phyloP scores from a whole-genome alignment of 495 filamentous ascomycete species.

The Penicillium coprophilum region DNA sequence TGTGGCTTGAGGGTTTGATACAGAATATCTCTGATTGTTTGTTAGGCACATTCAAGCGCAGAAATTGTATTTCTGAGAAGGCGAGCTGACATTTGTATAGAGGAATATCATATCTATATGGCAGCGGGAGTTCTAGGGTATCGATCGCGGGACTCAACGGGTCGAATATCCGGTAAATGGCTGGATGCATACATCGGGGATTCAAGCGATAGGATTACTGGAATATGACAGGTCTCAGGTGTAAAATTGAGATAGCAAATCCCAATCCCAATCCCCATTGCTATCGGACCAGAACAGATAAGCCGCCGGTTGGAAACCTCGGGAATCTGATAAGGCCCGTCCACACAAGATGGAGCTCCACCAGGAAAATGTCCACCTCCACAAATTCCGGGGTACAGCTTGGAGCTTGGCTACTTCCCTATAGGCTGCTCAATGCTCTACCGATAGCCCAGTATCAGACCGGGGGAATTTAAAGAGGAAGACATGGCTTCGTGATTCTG shows the following conservation, averaged over 20 bases:
- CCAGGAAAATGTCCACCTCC: constrained; percentile 10
- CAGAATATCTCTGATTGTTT: too few species aligned
- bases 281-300: too few species aligned
- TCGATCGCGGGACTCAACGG: neutral
- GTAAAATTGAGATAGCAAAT: neutral
- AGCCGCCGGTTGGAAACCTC: too few species aligned
- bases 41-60: too few species aligned
- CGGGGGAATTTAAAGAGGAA: constrained; percentile 7
- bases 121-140: neutral
- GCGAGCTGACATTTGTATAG: neutral
- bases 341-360: constrained; percentile 15
- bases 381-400: constrained; percentile 13
- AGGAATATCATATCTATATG: constrained; percentile 1
- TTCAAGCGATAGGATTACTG: neutral
- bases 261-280: neutral
- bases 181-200: neutral
- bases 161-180: neutral
- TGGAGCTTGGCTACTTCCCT: constrained; percentile 9
- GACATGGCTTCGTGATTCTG: constrained; percentile 5
- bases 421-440: constrained; percentile 3
- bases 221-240: neutral
- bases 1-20: too few species aligned
- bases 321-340: constrained; percentile 4
- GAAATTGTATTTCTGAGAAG: neutral
- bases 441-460: constrained; percentile 9